Conservation (phyloP, 228 moss, liverwort and hornwort species). For the Sphagnum magellanicum region DNA sequence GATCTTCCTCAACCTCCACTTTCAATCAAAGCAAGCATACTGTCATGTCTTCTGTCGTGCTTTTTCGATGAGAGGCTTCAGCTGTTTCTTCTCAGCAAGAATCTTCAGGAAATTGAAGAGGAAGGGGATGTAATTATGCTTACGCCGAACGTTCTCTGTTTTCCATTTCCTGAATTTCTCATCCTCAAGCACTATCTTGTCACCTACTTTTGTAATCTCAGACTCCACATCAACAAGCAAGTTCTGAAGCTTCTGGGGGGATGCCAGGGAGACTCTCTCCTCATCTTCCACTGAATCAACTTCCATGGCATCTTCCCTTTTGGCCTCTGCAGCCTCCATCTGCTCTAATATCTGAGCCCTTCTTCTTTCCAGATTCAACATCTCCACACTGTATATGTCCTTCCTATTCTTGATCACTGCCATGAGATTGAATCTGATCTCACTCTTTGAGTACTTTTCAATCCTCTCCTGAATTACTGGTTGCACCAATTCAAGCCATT, state of each 20-base stretch:
- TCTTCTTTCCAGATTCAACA: conserved; percentile 51
- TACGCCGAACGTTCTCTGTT: conserved; percentile 86
- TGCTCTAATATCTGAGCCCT: conserved; percentile 48
- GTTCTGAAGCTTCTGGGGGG: conserved; percentile 32
- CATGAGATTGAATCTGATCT: conserved; percentile 98
- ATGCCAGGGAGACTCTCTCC: conserved; percentile 11
- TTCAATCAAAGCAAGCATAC: no score
- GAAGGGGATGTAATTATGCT: conserved; percentile 97
- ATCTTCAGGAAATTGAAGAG: conserved; percentile 94
- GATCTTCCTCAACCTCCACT: no score
- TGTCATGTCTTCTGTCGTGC: conserved; percentile 78
- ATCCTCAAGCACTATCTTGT: conserved; percentile 77
- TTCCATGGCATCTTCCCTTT: conserved; percentile 62
- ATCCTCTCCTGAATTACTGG: conserved; percentile 97
- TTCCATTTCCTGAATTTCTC: conserved; percentile 90
- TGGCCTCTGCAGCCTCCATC: conserved; percentile 42
- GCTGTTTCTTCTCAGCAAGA: conserved; percentile 96
- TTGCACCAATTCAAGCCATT: conserved; percentile 96
- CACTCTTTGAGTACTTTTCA: conserved; percentile 83
- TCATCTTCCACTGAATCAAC: conserved; percentile 39
- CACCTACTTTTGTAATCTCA: conserved; percentile 51
- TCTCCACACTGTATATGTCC: conserved; percentile 73
- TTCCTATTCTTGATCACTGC: conserved; percentile 87
- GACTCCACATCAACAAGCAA: conserved; percentile 51
- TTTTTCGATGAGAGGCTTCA: conserved; percentile 88